Conservation (phyloP, 306 rosid species). For the Quercus robur region DNA sequence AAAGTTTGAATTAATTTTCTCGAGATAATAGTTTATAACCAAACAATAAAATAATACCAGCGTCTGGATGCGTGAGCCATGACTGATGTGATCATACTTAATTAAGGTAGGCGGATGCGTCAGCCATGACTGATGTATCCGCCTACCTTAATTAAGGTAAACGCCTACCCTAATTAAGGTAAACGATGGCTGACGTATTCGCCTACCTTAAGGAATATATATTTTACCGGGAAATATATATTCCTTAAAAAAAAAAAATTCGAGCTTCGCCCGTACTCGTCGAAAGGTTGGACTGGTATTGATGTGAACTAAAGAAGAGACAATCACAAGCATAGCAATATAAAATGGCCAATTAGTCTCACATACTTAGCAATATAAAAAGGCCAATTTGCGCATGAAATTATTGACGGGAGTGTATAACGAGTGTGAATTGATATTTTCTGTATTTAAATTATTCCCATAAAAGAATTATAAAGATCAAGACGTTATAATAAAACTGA, state of each 20-base stretch:
- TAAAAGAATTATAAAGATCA: neutral
- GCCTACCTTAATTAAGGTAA: too few species aligned
- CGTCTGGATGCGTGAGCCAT: conserved; percentile 22
- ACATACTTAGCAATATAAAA: too few species aligned
- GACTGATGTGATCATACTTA: too few species aligned
- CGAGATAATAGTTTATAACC: neutral
- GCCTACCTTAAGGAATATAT: too few species aligned
- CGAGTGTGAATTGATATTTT: too few species aligned
- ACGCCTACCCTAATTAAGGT: too few species aligned
- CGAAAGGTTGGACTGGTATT: conserved; percentile 34
- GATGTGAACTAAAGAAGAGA: conserved; percentile 31
- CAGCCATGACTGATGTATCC: conserved; percentile 21
- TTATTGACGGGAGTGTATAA: too few species aligned
- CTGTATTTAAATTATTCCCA: too few species aligned
- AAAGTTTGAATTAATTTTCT: neutral
- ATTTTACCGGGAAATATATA: conserved; percentile 37
- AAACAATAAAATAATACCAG: conserved; percentile 18
- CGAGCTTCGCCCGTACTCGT: conserved; percentile 44
- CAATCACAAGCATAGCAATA: too few species aligned
- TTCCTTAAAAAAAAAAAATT: conserved; percentile 43
- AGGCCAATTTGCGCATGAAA: too few species aligned
- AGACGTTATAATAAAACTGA: neutral
- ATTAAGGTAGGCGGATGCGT: neutral
- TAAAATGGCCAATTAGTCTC: neutral
- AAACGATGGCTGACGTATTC: too few species aligned